A percentile compares a stretch with the other conserved stretches of the same genome.
These are phyloP conservation scores for Withania somnifera DNA, from an alignment of 305 asterid species.

Conservation along the genomic window DNA sequence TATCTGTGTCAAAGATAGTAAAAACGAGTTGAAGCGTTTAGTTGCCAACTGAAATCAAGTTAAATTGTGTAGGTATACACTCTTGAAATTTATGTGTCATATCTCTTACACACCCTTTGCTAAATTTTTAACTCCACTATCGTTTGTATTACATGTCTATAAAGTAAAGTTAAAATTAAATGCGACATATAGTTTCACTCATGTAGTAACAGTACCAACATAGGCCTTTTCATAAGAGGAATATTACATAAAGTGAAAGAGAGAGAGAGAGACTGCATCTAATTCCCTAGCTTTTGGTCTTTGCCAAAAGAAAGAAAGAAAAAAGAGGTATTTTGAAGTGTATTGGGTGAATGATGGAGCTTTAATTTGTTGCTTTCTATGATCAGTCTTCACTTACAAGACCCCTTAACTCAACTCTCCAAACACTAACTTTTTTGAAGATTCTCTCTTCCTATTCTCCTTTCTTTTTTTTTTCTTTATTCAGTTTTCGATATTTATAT, in stretches of 20 bases:
- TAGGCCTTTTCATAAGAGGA: slow-evolving; percentile 4
- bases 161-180: background rate
- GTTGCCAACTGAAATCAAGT: background rate
- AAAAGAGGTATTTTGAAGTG: slow-evolving; percentile 5
- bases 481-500: background rate
- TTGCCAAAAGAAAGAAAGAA: slow-evolving; percentile 1
- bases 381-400: slow-evolving; percentile 58
- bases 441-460: slow-evolving; percentile 28
- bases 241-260: slow-evolving; percentile 20
- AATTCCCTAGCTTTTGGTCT: slow-evolving; percentile 34
- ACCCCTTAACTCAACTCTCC: slow-evolving; percentile 27
- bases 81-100: too few species aligned
- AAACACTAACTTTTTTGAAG: slow-evolving; percentile 53
- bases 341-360: slow-evolving; percentile 35
- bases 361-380: slow-evolving; percentile 48
- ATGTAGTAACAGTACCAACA: background rate
- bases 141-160: too few species aligned
- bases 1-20: background rate
- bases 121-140: too few species aligned
- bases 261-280: slow-evolving; percentile 23
- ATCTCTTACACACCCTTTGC: too few species aligned
- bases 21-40: background rate
- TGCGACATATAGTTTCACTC: background rate
- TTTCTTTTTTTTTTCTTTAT: background rate
- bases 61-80: background rate